Conservation (phyloP, 2,329 filamentous ascomycete species). For the Apiospora marii region DNA sequence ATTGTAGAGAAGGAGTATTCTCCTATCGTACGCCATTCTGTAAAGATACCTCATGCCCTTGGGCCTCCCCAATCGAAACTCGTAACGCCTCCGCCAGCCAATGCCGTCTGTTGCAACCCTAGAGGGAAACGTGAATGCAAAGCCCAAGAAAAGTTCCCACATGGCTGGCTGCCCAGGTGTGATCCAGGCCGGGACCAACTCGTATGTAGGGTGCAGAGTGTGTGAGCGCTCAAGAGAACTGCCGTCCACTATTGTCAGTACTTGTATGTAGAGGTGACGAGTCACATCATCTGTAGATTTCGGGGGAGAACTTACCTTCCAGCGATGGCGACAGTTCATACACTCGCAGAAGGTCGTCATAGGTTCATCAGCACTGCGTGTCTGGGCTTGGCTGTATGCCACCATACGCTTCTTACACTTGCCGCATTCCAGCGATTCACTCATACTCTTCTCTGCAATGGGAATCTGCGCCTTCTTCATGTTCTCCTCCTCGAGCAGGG, state of each 20-base stretch:
- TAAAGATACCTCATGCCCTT: not conserved
- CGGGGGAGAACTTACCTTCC: slow-evolving; percentile 65
- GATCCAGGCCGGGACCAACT: slow-evolving; percentile 1
- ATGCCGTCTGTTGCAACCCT: slow-evolving; percentile 9
- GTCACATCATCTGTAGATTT: not conserved
- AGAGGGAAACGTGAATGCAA: slow-evolving; percentile 14
- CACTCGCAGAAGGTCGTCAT: slow-evolving; percentile 82
- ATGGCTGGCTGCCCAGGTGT: not conserved
- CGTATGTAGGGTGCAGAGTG: not conserved
- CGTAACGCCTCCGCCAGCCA: slow-evolving; percentile 18
- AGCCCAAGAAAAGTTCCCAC: not conserved
- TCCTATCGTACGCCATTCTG: slow-evolving; percentile 4
- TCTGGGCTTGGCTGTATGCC: slow-evolving; percentile 96
- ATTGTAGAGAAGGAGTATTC: slow-evolving; percentile 9
- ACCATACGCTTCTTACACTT: slow-evolving; percentile 95
- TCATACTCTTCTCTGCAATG: slow-evolving; percentile 89
- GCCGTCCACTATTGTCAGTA: not conserved
- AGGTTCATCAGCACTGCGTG: slow-evolving; percentile 92
- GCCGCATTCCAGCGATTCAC: slow-evolving; percentile 84
- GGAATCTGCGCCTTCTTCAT: slow-evolving; percentile 97
- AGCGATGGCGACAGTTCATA: slow-evolving; percentile 72
- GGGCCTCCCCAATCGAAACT: not conserved
- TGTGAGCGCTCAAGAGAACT: slow-evolving; percentile 40
- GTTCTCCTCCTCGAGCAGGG: slow-evolving; percentile 85
- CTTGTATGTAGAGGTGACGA: not conserved